A percentile compares a stretch with the other conserved stretches of the same genome.
Evolutionary conservation across 1,139 yeast genomes (phyloP).

Genomic region (Pichia sp.): DNA sequence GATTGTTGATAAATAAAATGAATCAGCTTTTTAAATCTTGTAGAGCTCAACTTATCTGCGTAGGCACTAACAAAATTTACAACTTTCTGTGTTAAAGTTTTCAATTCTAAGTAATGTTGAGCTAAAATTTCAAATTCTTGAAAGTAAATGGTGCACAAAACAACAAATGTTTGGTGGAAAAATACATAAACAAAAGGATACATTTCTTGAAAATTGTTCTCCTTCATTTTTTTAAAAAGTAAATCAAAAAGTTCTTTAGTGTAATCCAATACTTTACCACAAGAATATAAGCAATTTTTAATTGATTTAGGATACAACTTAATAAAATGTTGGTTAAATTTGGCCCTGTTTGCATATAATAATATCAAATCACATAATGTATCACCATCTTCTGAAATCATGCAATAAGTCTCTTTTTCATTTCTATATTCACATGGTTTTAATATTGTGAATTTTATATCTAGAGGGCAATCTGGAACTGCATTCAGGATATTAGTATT

Average conservation of each 20-base stretch:
- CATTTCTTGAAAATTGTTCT: constrained; percentile 25
- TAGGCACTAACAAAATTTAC: constrained; percentile 24
- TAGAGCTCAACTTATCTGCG: constrained; percentile 23
- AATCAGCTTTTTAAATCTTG: constrained; percentile 26
- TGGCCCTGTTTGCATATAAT: constrained; percentile 45
- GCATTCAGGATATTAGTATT: background rate
- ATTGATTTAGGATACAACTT: background rate
- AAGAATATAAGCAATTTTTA: background rate
- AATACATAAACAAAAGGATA: constrained; percentile 47
- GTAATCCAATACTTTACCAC: constrained; percentile 29
- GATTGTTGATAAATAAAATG: constrained; percentile 29
- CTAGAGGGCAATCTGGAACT: background rate
- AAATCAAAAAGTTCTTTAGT: constrained; percentile 30
- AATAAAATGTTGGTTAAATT: constrained; percentile 47
- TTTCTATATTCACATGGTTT: constrained; percentile 21
- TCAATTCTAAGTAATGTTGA: constrained; percentile 22
- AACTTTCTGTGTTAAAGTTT: constrained; percentile 20
- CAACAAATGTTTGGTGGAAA: constrained; percentile 48
- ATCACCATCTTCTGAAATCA: constrained; percentile 34
- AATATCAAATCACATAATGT: constrained; percentile 41
- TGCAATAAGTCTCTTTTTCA: constrained; percentile 29
- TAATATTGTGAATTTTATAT: constrained; percentile 20
- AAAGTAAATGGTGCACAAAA: constrained; percentile 44
- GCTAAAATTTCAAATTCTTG: constrained; percentile 36
- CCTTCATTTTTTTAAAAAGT: constrained; percentile 19